Base-by-base conservation (phyloP, 176 grass and related monocot species). In the Avena insularis region DNA sequence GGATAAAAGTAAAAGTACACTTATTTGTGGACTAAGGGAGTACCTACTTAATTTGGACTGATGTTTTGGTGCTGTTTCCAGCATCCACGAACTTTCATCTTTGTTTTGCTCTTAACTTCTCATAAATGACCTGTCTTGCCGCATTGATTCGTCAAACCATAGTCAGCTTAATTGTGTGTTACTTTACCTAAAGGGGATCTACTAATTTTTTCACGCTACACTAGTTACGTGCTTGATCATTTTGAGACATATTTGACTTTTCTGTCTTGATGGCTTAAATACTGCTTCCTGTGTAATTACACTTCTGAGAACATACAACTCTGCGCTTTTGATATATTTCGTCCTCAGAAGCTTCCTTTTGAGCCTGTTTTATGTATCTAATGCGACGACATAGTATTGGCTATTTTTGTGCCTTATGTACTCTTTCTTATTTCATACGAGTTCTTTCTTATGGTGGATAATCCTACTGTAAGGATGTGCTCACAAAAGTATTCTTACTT, bases 401-500 rank as follows among this genome's bases (percentile, higher is more conserved):
- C 81, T 86, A 10, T 38, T 51, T 91, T 88, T 87, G 54, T 78
- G 15, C 45, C 49, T 83, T 65, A 51, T 36, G 12, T 76, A 35
- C 83, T 49, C 23, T 46, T 79, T 80, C 23, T 68, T 88, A 82
- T 17, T 78, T 40, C 67, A 40, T 21, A 63, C 12, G 27, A 54
- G 40, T 43, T 43, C 38, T n/a, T 75, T 57, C 66, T 45, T 45
- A 86, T 49, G 56, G 21, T 82, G 1, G 45, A 71, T 27, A 48
- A 71, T 45, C 82, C 69, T 84, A 33, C 82, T 48, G 21, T 84
- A 75, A 35, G 43, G 19, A 63, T 76, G 55, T 84, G 8, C 61
- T 80, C 81, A 86, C 64, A 67, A 59, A 81, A 71, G 29, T 88
- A 31, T 72, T 79, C 45, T 88, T 58, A 60, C 43, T 58, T 38